These are phyloP conservation scores for Beauveria rudraprayagi DNA, from an alignment of 2,329 filamentous ascomycete species.

Conservation along the genomic window DNA sequence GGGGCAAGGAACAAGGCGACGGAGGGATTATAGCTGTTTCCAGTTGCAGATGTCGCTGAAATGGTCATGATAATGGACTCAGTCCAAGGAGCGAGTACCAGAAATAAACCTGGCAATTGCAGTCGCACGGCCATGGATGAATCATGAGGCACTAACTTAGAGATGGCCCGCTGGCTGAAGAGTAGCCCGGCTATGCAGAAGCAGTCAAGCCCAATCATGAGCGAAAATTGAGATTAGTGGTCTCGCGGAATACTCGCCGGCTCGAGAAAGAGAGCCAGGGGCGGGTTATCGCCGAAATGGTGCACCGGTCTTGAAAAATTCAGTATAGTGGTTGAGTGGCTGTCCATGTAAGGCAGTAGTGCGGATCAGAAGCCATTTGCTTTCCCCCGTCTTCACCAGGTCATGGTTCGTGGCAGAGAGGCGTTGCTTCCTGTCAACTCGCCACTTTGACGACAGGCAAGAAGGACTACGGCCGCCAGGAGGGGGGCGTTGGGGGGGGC, in stretches of 20 bases:
- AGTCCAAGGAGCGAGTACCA: background rate
- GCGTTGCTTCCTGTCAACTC: background rate
- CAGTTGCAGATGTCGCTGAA: background rate
- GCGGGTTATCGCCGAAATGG: background rate
- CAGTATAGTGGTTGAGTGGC: background rate
- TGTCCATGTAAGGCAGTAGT: background rate
- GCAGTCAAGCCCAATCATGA: background rate
- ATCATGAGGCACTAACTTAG: background rate
- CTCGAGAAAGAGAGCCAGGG: background rate
- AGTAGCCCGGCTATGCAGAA: background rate
- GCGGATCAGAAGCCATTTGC: background rate
- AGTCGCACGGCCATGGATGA: background rate
- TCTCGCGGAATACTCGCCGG: background rate
- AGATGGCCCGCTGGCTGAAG: background rate
- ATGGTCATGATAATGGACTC: background rate
- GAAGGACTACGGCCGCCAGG: background rate
- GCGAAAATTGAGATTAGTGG: background rate
- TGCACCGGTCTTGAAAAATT: background rate
- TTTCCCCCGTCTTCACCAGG: background rate
- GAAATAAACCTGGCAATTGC: background rate
- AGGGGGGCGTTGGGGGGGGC: too few species aligned
- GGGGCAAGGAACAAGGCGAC: background rate
- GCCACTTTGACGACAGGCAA: conserved; percentile 1
- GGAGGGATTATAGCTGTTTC: background rate
- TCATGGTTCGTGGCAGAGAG: background rate